A percentile compares a stretch with the other conserved stretches of the same genome.
These are phyloP conservation scores for Corynascus novoguineensis DNA, from an alignment of 495 filamentous ascomycete genomes.

Conservation along the genomic window DNA sequence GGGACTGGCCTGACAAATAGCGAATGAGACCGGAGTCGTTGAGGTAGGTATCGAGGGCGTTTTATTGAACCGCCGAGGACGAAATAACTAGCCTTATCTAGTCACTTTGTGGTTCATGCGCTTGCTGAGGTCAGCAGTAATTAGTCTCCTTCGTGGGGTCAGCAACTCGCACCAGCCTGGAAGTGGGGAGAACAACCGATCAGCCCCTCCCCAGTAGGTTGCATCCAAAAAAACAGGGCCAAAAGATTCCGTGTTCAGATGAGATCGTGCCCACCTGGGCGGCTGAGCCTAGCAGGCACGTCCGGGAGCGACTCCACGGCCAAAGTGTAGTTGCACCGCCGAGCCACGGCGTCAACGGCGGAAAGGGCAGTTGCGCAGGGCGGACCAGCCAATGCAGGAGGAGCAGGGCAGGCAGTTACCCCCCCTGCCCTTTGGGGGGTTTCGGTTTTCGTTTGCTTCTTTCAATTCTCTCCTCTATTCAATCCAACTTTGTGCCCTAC, in stretches of 20 bases:
- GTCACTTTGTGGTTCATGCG: no score
- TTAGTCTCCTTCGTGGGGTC: background rate
- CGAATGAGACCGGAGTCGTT: background rate
- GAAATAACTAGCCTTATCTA: no score
- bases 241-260: background rate
- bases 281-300: background rate
- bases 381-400: background rate
- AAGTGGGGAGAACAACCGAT: no score
- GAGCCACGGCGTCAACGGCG: background rate
- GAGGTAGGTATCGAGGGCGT: no score
- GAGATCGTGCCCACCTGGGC: background rate
- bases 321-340: background rate
- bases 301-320: background rate
- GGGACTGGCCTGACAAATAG: background rate
- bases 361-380: background rate
- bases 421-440: background rate
- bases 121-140: background rate
- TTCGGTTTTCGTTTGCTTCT: background rate
- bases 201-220: background rate
- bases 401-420: background rate
- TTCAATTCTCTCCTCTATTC: background rate
- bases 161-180: no score
- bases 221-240: no score
- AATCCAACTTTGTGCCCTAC: background rate
- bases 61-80: no score